A percentile compares a stretch with the other conserved stretches of the same genome.
Conservation (phyloP, 129 eudicot species). For the Flaveria robusta region DNA sequence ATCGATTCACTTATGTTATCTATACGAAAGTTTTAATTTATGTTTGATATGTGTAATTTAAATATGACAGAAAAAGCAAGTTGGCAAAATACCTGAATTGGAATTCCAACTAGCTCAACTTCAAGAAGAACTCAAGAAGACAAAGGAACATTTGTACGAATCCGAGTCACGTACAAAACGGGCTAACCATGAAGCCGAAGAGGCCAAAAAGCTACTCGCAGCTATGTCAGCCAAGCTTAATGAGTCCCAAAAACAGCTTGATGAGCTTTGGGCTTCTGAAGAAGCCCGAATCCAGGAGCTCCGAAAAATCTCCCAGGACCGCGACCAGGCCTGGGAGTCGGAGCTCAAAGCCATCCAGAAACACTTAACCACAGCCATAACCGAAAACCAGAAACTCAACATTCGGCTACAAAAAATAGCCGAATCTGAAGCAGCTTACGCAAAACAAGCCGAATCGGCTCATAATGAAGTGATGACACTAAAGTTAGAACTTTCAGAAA, state of each 20-base stretch:
- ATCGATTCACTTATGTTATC: no score
- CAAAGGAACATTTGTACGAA: slow-evolving; percentile 62
- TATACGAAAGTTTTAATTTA: no score
- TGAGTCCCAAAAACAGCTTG: slow-evolving; percentile 65
- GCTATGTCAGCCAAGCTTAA: slow-evolving; percentile 55
- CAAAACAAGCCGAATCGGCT: slow-evolving; percentile 55
- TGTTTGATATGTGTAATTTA: neutral
- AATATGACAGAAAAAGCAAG: slow-evolving; percentile 52
- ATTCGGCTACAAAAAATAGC: slow-evolving; percentile 52
- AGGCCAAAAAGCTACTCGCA: slow-evolving; percentile 66
- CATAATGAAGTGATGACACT: slow-evolving; percentile 50
- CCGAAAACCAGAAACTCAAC: slow-evolving; percentile 72
- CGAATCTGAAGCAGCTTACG: slow-evolving; percentile 55
- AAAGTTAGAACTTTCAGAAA: slow-evolving; percentile 57
- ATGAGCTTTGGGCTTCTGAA: slow-evolving; percentile 72
- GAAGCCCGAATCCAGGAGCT: slow-evolving; percentile 71
- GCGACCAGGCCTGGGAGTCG: slow-evolving; percentile 88
- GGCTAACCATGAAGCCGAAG: slow-evolving; percentile 75
- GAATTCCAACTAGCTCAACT: slow-evolving; percentile 63
- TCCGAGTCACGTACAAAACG: slow-evolving; percentile 51
- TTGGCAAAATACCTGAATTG: slow-evolving; percentile 54
- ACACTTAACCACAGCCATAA: slow-evolving; percentile 66
- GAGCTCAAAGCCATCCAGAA: slow-evolving; percentile 85
- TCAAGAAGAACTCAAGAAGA: slow-evolving; percentile 71
- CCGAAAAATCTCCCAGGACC: slow-evolving; percentile 82